phyloP scores from a whole-genome alignment of 139 green algal species.

The Chlorella sorokiniana region DNA sequence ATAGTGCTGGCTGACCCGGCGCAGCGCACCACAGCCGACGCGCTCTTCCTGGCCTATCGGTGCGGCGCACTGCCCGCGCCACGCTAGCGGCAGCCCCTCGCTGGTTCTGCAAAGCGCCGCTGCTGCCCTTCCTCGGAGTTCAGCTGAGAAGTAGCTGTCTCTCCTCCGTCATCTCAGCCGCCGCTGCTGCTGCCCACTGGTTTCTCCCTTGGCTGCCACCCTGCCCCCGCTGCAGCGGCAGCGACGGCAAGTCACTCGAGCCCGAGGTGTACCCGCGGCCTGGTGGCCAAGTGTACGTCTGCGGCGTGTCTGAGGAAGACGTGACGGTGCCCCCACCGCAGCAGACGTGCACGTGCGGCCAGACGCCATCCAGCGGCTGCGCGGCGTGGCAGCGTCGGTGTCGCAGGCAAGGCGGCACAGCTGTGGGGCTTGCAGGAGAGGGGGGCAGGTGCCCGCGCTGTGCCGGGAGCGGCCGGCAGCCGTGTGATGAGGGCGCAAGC shows the following conservation, averaged over 20 bases:
- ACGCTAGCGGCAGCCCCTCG: too few relatives aligned
- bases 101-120: too few relatives aligned
- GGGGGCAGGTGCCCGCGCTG: too few relatives aligned
- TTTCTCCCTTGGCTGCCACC: too few relatives aligned
- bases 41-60: conserved; percentile 59
- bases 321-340: conserved; percentile 52
- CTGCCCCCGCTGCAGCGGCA: conserved; percentile 18
- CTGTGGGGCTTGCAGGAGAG: too few relatives aligned
- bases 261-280: conserved; percentile 85
- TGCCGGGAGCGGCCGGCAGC: too few relatives aligned
- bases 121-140: too few relatives aligned
- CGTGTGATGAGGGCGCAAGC: too few relatives aligned
- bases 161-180: too few relatives aligned
- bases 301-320: conserved; percentile 60
- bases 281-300: conserved; percentile 78
- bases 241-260: conserved; percentile 47
- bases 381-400: conserved; percentile 16
- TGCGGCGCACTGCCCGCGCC: neutral
- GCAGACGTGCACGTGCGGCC: conserved; percentile 43
- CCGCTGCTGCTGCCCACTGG: too few relatives aligned
- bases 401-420: conserved; percentile 9
- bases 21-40: conserved; percentile 36
- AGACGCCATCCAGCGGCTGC: conserved; percentile 36
- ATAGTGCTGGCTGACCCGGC: conserved; percentile 63
- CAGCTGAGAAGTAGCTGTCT: too few relatives aligned